Percentiles rank a stretch among this genome's conserved stretches.
Evolutionary conservation across 345 rosid genomes (phyloP).

Genomic region (Pugionium cornutum): DNA sequence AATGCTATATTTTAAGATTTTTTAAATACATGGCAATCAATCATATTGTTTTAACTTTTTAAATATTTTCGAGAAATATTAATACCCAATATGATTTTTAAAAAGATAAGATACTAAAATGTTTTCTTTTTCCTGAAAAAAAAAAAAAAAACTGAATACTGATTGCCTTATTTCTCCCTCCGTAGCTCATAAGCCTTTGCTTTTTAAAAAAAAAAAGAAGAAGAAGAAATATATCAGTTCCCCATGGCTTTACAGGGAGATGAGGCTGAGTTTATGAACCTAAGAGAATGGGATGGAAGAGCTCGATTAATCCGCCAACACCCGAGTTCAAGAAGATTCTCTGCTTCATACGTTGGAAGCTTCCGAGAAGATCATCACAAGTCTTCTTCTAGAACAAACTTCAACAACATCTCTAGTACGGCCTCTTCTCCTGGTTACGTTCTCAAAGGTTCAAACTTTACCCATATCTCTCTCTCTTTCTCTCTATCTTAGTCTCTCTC

Average conservation of each 20-base stretch:
- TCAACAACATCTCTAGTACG: constrained; percentile 72
- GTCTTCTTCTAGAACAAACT: constrained; percentile 56
- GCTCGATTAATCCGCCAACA: constrained; percentile 54
- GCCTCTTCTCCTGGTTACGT: constrained; percentile 92
- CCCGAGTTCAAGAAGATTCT: constrained; percentile 67
- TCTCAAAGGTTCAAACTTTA: constrained; percentile 42
- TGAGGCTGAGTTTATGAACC: constrained; percentile 45
- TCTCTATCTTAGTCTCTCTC: background rate
- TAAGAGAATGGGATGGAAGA: constrained; percentile 59
- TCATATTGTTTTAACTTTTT: constrained; percentile 5
- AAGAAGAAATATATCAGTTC: constrained; percentile 24
- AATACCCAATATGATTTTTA: background rate
- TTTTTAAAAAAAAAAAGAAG: background rate
- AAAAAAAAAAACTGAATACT: background rate
- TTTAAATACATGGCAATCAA: constrained; percentile 21
- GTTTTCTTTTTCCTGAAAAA: background rate
- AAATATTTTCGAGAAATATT: constrained; percentile 1
- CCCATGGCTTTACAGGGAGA: constrained; percentile 39
- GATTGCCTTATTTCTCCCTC: constrained; percentile 39
- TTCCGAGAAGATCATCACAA: constrained; percentile 67
- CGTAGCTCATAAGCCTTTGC: constrained; percentile 8
- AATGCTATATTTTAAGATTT: constrained; percentile 20
- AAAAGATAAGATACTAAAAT: constrained; percentile 23
- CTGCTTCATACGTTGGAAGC: constrained; percentile 73
- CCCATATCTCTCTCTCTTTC: background rate